A percentile compares a stretch with the other conserved stretches of the same genome.
These are phyloP conservation scores for Massarina eburnea DNA, from an alignment of 2,329 filamentous ascomycete species.

Conservation along the genomic window DNA sequence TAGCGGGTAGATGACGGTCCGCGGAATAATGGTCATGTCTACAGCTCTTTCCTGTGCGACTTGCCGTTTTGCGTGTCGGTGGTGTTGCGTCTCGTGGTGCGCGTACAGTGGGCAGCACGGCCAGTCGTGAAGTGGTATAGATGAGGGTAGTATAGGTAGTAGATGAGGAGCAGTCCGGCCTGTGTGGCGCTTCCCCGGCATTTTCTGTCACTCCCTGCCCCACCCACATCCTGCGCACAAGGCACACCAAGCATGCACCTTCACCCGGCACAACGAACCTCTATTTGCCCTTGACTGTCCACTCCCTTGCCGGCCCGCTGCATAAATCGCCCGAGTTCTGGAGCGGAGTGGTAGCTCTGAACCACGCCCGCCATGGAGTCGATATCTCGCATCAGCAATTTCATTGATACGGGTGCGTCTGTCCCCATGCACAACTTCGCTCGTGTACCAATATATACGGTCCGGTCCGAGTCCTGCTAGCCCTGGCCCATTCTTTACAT, in stretches of 20 bases:
- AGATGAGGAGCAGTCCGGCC: background rate
- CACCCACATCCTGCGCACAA: constrained; percentile 1
- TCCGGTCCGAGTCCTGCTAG: background rate
- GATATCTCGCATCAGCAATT: constrained; percentile 86
- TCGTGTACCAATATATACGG: background rate
- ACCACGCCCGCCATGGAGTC: constrained; percentile 73
- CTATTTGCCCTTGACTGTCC: constrained; percentile 15
- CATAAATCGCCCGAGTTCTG: constrained; percentile 26
- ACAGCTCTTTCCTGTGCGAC: constrained; percentile 10
- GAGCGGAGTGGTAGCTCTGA: constrained; percentile 17
- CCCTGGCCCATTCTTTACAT: background rate
- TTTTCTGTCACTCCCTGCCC: constrained; percentile 2
- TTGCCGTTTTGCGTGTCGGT: constrained; percentile 1
- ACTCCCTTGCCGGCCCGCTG: constrained; percentile 20
- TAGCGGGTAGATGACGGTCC: constrained; percentile 42
- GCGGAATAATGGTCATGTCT: constrained; percentile 22
- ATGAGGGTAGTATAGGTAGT: too few species aligned
- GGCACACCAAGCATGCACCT: constrained; percentile 10
- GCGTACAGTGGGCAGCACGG: background rate
- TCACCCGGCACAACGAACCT: constrained; percentile 22
- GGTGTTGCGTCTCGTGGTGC: background rate
- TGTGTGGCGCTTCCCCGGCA: constrained; percentile 5
- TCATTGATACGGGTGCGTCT: constrained; percentile 85
- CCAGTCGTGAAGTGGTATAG: too few species aligned
- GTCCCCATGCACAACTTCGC: constrained; percentile 7